These are phyloP conservation scores for Pinus taeda DNA, from an alignment of 75 land plant species.

Conservation along the genomic window DNA sequence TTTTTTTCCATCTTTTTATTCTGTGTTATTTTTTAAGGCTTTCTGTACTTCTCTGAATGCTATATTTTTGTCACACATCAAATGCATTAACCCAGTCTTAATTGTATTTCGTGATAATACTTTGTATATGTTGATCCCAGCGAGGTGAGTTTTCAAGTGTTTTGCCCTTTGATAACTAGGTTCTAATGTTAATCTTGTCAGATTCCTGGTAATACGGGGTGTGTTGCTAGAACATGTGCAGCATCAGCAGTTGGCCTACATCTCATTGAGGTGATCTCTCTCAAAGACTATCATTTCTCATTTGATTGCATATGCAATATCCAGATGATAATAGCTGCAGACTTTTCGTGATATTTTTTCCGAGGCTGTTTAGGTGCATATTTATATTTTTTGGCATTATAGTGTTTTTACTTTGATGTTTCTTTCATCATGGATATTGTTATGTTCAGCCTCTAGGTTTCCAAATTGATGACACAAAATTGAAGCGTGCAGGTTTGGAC, in stretches of 20 bases:
- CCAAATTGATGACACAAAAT: conserved; percentile 78
- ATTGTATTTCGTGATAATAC: too few species aligned
- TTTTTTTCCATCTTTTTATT: too few species aligned
- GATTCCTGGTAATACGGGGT: conserved; percentile 99
- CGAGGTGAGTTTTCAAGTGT: background rate
- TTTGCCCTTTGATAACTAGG: background rate
- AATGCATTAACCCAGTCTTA: too few species aligned
- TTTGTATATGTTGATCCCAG: background rate
- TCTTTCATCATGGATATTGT: background rate
- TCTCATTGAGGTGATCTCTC: conserved; percentile 71
- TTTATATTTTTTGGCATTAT: background rate
- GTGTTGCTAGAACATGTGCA: conserved; percentile 98
- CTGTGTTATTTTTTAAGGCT: too few species aligned
- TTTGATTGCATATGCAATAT: background rate
- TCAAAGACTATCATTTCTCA: background rate
- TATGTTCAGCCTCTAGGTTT: conserved; percentile 85
- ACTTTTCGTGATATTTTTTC: background rate
- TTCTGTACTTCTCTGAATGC: too few species aligned
- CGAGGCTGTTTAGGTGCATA: background rate
- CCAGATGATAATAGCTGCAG: background rate
- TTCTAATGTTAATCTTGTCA: conserved; percentile 38
- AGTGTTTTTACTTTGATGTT: background rate
- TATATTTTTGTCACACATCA: too few species aligned
- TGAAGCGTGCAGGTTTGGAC: conserved; percentile 97
- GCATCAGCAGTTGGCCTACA: conserved; percentile 91